Base-by-base conservation (phyloP, 352 stramenopile species). In the Globisporangium abappressorium region DNA sequence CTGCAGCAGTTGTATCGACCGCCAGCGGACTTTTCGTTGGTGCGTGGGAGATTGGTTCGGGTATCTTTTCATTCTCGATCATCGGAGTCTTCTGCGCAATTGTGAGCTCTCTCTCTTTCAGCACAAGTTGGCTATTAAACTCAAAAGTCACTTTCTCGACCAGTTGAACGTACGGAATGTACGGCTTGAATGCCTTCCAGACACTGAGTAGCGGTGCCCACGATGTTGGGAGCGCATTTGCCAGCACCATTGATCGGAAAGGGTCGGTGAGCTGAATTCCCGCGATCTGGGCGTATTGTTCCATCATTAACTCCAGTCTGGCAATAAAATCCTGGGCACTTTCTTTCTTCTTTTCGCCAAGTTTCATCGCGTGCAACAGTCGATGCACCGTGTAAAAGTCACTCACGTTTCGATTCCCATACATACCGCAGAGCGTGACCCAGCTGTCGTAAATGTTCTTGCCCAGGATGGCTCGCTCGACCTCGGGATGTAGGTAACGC, bases 371-470 rank as follows among this genome's bases (percentile, higher is more conserved):
- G 28, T 84, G 70, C 60, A 84, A n/a, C 47, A 80, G 72, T 2
- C 77, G 77, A 41, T 84, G 77, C 77, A 80, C 78, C 51, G 71
- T 73, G 64, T 79, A 77, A 49, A 82, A 64, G 33, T 84, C 70
- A 8, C 76, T 68, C 34, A 26, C 74, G 24, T 61, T 77, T 26
- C 68, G 67, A 26, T 80, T 78, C 59, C 65, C 77, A 60, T 84
- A 84, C 55, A 84, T 70, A 14, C 73, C 66, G 57, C 75, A 84
- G 20, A 84, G 68, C 63, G 78, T 82, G 26, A 56, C 64, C 77
- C 77, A 84, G 56, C 77, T 84, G 64, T 84, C 77, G 55, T 77
- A 82, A 34, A 84, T 78, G 41, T 84, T 84, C 51, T 84, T 84
- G 51, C 78, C 74, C 36, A 84, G 28, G 63, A 84, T 84, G 1